Base-by-base conservation (phyloP, 331 rosid species). In the Spiraea crenata region DNA sequence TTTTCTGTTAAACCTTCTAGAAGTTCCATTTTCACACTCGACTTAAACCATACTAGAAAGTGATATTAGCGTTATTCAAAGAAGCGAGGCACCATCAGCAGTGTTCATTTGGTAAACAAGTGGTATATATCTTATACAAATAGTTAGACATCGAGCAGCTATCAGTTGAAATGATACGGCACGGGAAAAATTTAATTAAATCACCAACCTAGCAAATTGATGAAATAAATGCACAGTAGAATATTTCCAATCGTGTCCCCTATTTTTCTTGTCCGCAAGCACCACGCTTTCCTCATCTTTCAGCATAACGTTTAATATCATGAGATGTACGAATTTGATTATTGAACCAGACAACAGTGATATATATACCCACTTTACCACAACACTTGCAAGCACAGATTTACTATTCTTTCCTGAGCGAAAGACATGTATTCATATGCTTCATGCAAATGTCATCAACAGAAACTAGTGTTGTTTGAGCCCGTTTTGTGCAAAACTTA, bases 1-100 rank as follows among this genome's bases (percentile, higher is more conserved):
- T n/a, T n/a, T n/a, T n/a, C n/a, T n/a, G n/a, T n/a, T n/a, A n/a
- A n/a, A n/a, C n/a, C n/a, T n/a, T n/a, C n/a, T n/a, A n/a, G n/a
- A n/a, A n/a, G n/a, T n/a, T n/a, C n/a, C 16, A 12, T n/a, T 25
- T 20, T 25, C 17, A 47, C 41, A 65, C 10, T 31, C 6, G 39
- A 64, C 40, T 48, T 19, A 46, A n/a, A n/a, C 56, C 70, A 65
- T 65, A 13, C 52, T 19, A 63, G 17, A 44, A 44, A 44, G 69
- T 44, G 40, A 44, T 12, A 44, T 19, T 54, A 11, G 40, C 12
- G 44, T 20, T 6, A 5, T 8, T 19, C 52, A 41, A 38, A 62
- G 49, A 62, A 63, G 67, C 17, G 45, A 45, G 40, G 40, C 17
- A 14, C 42, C 20, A 13, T 42, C 13, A 8, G 5, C 35, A 45